Evolutionary conservation across 139 green algal genomes (phyloP).

Genomic region (Deuterostichococcus epilithicus): DNA sequence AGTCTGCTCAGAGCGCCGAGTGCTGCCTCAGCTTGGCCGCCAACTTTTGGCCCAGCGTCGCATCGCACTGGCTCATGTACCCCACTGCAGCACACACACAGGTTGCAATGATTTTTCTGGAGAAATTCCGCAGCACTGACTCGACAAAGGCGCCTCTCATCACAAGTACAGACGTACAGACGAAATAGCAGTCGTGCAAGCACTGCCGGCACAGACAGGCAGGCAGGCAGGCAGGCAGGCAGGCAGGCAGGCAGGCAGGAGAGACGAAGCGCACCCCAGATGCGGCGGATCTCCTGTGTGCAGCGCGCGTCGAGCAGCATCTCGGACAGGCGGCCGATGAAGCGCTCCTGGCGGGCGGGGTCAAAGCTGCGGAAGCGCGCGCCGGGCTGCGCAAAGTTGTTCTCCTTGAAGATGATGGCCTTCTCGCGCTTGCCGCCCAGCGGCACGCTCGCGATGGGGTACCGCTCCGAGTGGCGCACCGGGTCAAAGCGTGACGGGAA

Average conservation of each 20-base stretch:
- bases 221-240: neutral
- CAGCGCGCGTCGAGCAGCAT: constrained; percentile 66
- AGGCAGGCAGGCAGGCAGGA: neutral
- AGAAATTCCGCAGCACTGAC: too few relatives aligned
- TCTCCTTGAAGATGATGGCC: constrained; percentile 60
- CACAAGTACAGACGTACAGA: too few relatives aligned
- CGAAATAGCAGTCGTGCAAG: neutral
- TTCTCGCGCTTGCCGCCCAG: constrained; percentile 74
- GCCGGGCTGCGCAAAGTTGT: constrained; percentile 73
- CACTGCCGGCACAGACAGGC: too few relatives aligned
- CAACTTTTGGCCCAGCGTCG: constrained; percentile 64
- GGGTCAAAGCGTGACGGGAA: constrained; percentile 90
- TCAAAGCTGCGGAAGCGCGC: constrained; percentile 75
- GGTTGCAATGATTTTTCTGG: too few relatives aligned
- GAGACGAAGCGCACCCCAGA: neutral
- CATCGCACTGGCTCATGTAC: constrained; percentile 87
- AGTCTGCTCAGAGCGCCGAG: constrained; percentile 23
- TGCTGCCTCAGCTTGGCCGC: constrained; percentile 64
- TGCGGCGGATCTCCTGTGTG: constrained; percentile 24
- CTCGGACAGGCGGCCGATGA: constrained; percentile 66
- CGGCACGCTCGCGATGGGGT: constrained; percentile 45
- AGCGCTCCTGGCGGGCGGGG: constrained; percentile 70
- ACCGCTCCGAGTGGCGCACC: constrained; percentile 70
- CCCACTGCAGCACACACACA: constrained; percentile 49
- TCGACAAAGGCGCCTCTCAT: too few relatives aligned